These are phyloP conservation scores for Ceratocystis smalleyi DNA, from an alignment of 2,329 filamentous ascomycete species.

Conservation along the genomic window DNA sequence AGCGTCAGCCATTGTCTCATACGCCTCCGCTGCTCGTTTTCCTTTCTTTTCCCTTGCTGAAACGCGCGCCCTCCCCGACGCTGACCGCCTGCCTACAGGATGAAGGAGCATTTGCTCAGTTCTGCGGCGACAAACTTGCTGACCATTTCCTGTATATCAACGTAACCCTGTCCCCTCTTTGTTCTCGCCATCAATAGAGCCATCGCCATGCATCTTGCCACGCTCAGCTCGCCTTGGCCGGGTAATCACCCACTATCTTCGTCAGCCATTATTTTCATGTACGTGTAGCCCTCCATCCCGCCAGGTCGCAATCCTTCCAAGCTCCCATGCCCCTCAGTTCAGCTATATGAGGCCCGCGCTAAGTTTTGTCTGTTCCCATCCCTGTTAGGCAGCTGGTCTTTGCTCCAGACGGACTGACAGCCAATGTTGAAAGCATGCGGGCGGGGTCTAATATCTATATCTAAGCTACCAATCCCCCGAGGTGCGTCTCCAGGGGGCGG, in stretches of 20 bases:
- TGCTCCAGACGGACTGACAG: not conserved
- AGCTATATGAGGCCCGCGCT: not conserved
- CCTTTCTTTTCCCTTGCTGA: not conserved
- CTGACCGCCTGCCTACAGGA: not conserved
- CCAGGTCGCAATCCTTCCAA: not conserved
- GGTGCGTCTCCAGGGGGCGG: not conserved
- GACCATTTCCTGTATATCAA: not conserved
- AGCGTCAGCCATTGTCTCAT: not conserved
- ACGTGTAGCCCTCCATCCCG: not conserved
- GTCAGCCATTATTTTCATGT: not conserved
- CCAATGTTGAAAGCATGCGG: not conserved
- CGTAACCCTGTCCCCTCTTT: not conserved
- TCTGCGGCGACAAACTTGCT: not conserved
- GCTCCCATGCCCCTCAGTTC: constrained; percentile 1
- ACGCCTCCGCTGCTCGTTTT: not conserved
- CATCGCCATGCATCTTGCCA: not conserved
- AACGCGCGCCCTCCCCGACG: not conserved
- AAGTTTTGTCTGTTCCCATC: not conserved
- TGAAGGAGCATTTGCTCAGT: not conserved
- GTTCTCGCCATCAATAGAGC: not conserved
- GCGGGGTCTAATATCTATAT: not conserved
- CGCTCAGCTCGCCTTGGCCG: not conserved
- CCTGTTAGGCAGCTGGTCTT: not conserved
- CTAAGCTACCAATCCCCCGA: not conserved
- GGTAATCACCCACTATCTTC: not conserved